Evolutionary conservation across 768 basidiomycete genomes (phyloP).

Genomic region (Galerina sulciceps): DNA sequence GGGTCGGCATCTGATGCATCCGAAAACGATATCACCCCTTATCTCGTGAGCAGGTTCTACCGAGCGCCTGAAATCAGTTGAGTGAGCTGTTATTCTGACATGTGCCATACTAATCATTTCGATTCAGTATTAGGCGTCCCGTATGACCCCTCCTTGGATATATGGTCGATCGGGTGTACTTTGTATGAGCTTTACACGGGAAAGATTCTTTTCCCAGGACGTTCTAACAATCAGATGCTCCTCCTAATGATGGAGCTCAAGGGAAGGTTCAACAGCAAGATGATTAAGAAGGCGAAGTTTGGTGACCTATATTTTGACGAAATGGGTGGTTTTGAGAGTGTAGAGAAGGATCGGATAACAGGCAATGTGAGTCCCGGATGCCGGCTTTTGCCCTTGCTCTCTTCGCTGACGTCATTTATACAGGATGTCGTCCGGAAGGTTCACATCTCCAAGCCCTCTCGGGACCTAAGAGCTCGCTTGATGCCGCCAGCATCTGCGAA

Average conservation of each 20-base stretch:
- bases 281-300: slow-evolving; percentile 95
- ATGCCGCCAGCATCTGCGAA: slow-evolving; percentile 81
- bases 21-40: slow-evolving; percentile 97
- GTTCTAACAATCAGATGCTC: slow-evolving; percentile 98
- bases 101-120: slow-evolving; percentile 12
- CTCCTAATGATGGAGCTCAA: slow-evolving; percentile 98
- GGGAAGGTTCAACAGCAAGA: slow-evolving; percentile 89
- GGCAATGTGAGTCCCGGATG: slow-evolving; percentile 65
- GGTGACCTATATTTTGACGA: slow-evolving; percentile 94
- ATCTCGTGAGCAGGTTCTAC: slow-evolving; percentile 96
- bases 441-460: slow-evolving; percentile 78
- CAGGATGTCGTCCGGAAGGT: slow-evolving; percentile 85
- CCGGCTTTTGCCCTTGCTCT: not conserved
- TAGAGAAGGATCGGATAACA: slow-evolving; percentile 84
- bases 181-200: slow-evolving; percentile 95
- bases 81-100: slow-evolving; percentile 26
- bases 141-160: slow-evolving; percentile 91
- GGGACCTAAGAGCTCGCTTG: slow-evolving; percentile 82
- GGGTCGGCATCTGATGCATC: slow-evolving; percentile 96
- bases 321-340: slow-evolving; percentile 80
- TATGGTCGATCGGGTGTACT: slow-evolving; percentile 98
- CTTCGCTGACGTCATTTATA: not conserved
- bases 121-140: slow-evolving; percentile 87
- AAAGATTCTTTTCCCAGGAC: slow-evolving; percentile 96
- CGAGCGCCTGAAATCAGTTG: slow-evolving; percentile 98